Base-by-base conservation (phyloP, 495 filamentous ascomycete genomes). In the Parachaetomium inaequale region DNA sequence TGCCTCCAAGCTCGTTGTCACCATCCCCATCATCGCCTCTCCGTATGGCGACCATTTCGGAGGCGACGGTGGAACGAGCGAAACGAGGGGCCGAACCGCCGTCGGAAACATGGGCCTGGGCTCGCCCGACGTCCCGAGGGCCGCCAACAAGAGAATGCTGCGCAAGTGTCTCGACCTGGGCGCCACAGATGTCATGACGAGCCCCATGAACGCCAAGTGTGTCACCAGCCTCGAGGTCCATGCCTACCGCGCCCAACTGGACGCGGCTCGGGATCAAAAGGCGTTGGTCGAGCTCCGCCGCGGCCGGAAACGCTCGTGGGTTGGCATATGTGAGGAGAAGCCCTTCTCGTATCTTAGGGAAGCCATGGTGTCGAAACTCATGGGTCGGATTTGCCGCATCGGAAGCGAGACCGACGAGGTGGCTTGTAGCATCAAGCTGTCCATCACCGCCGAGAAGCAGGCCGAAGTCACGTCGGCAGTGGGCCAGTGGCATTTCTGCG, bases 311-410 rank as follows among this genome's bases (percentile, higher is more conserved):
- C 85, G 90, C 54, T 96, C 93, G 2, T 96, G 91, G 92, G 91
- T 97, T 43, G 92, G 92, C 29, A 83, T 93, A n/a, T 82, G 89
- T 65, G 87, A 93, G 69, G 83, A 88, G 68, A 90, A 92, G 69
- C 89, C 88, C n/a, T 96, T 91, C 78, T 85, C 88, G 26, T 96
- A 95, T 75, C 78, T 96, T 62, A 81, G 91, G 66, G 92, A 96
- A 79, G 78, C 75, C 54, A 90, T 89, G 90, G 93, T 98, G 25
- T 93, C 91, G 1, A 90, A 85, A 63, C 81, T 98, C 47, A 95
- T 98, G 90, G 87, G 85, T 65, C 85, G 91, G 36, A 98, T 98
- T 43, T 96, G 93, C 75, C 90, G 87, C 57, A 72, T 84, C 75
- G 70, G 80, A 75, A 54, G 80, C 76, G 79, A 82, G 55, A 62